Base-by-base conservation (phyloP, 352 stramenopile genomes). In the Pythium oligandrum region DNA sequence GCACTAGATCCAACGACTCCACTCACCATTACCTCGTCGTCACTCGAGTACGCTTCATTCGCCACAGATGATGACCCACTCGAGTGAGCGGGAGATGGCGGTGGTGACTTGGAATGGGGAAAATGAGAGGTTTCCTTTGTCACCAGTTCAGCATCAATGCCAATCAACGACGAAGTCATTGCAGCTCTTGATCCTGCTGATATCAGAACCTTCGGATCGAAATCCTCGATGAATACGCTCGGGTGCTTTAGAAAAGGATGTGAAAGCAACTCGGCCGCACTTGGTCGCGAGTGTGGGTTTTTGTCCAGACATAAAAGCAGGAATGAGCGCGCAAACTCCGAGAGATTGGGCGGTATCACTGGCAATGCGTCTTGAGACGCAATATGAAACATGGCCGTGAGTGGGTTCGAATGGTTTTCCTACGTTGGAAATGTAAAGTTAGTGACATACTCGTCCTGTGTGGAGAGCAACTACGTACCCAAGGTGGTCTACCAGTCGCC, bases 361-460 rank as follows among this genome's bases (percentile, higher is more conserved):
- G 83, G 83, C 9, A 83, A 71, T 8, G 65, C 65, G 36, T 81
- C 72, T 38, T 68, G 57, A 3, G 76, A 90, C 3, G 83, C 83
- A 40, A 93, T 91, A 61, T 93, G 80, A 56, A 90, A 91, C 79
- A 93, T 90, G 48, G 75, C 80, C 0, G 80, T 88, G 48, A 90
- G 61, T 40, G 78, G 78, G 33, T 90, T 93, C 36, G 79, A 90
- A 56, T 88, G 63, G 38, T 86, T 78, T 39, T 83, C 75, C 79
- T 90, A 39, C 17, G 43, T 48, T 10, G 30, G n/a, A n/a, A n/a
- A n/a, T n/a, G n/a, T n/a, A n/a, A n/a, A n/a, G n/a, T n/a, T n/a
- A n/a, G n/a, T n/a, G n/a, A n/a, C n/a, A n/a, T n/a, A n/a, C n/a
- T n/a, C n/a, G n/a, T n/a, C n/a, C n/a, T n/a, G n/a, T n/a, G n/a